phyloP scores from a whole-genome alignment of 148 eudicot species.

The Rhododendron mucronatum region DNA sequence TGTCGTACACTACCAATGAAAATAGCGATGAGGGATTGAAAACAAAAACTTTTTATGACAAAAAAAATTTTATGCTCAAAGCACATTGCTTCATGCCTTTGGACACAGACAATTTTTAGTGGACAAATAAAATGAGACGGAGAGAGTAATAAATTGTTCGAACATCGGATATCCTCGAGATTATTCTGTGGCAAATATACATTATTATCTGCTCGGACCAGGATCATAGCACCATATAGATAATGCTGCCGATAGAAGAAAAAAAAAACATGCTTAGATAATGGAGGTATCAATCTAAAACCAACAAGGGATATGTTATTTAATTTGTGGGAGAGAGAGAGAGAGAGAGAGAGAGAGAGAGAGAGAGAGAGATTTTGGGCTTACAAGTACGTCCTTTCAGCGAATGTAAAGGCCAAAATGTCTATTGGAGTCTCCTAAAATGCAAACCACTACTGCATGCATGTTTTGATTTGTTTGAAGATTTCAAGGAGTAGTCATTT shows the following conservation, averaged over 20 bases:
- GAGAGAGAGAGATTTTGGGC: not conserved
- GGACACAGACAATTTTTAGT: too few relatives aligned
- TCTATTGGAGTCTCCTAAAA: slow-evolving; percentile 11
- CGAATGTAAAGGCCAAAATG: slow-evolving; percentile 6
- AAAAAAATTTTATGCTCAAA: too few relatives aligned
- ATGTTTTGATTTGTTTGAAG: not conserved
- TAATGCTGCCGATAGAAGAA: not conserved
- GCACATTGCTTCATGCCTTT: too few relatives aligned
- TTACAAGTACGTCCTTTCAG: slow-evolving; percentile 12
- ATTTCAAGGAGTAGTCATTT: not conserved
- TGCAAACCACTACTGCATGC: not conserved
- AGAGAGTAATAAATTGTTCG: too few relatives aligned
- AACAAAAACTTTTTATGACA: too few relatives aligned
- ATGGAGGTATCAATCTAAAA: not conserved
- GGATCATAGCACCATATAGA: not conserved
- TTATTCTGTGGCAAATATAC: not conserved
- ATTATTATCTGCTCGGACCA: not conserved
- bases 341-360: not conserved
- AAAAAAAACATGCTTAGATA: not conserved
- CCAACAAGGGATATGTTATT: not conserved
- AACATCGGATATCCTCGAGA: not conserved
- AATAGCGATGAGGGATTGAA: too few relatives aligned
- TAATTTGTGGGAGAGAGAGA: not conserved
- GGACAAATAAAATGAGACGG: too few relatives aligned
- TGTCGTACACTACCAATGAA: too few relatives aligned